phyloP scores from a whole-genome alignment of 2,329 filamentous ascomycete species.

The Pestalotiopsis sp. region DNA sequence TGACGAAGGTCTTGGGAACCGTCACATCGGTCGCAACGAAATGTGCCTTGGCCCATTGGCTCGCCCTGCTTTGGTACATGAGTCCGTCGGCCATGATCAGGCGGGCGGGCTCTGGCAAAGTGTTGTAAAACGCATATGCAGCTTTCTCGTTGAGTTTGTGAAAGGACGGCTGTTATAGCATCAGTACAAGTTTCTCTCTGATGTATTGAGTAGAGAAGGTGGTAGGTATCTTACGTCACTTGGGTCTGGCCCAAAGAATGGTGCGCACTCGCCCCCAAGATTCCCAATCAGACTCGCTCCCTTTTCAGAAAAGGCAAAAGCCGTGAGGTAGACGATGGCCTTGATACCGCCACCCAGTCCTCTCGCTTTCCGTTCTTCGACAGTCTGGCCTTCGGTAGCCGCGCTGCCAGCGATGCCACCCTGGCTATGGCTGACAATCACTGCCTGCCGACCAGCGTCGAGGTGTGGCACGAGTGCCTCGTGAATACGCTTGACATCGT shows the following conservation, averaged over 20 bases:
- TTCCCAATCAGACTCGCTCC: constrained; percentile 19
- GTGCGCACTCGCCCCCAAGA: constrained; percentile 15
- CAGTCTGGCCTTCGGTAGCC: constrained; percentile 25
- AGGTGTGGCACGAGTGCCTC: constrained; percentile 21
- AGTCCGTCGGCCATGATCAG: background rate
- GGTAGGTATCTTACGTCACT: background rate
- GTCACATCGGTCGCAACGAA: constrained; percentile 25
- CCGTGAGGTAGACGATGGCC: constrained; percentile 28
- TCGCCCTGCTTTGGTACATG: constrained; percentile 20
- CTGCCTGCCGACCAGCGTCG: constrained; percentile 24
- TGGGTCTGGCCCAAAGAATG: background rate
- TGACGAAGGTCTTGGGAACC: constrained; percentile 28
- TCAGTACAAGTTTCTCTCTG: background rate
- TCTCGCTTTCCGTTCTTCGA: constrained; percentile 25
- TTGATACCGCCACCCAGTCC: constrained; percentile 32
- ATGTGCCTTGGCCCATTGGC: constrained; percentile 16
- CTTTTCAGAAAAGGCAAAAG: constrained; percentile 26
- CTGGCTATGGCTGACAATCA: constrained; percentile 28
- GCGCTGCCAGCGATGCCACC: constrained; percentile 33
- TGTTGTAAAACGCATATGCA: constrained; percentile 9
- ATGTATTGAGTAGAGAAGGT: background rate
- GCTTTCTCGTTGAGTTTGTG: background rate
- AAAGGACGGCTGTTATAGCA: background rate
- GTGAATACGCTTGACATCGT: constrained; percentile 24
- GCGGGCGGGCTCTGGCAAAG: background rate